Percentiles rank a stretch among this genome's conserved stretches.
Conservation (phyloP, 805 yeast species). For the Brettanomyces sp. region DNA sequence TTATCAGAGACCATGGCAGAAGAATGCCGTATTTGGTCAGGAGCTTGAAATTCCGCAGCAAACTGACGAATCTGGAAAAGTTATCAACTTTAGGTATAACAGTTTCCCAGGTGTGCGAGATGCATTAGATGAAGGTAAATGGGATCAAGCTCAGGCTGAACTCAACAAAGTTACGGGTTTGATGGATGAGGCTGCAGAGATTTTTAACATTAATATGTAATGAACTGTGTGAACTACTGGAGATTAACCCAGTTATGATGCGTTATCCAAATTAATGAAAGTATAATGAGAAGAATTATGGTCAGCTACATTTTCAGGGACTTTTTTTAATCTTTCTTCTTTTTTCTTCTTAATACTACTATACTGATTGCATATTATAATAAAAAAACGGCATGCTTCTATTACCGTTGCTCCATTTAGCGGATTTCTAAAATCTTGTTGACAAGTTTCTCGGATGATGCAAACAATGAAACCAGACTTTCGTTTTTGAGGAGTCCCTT, state of each 20-base stretch:
- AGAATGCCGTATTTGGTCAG: constrained; percentile 63
- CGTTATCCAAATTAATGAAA: not conserved
- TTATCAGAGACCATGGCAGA: constrained; percentile 51
- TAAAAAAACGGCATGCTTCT: not conserved
- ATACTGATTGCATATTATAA: not conserved
- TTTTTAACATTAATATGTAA: not conserved
- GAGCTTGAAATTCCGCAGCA: constrained; percentile 45
- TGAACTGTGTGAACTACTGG: too few species aligned
- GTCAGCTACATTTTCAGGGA: too few species aligned
- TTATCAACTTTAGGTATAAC: constrained; percentile 39
- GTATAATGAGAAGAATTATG: not conserved
- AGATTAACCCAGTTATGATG: too few species aligned
- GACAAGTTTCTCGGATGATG: not conserved
- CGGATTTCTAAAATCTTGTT: not conserved
- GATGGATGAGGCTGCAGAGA: constrained; percentile 14
- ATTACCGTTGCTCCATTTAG: not conserved
- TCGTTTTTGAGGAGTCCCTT: constrained; percentile 11
- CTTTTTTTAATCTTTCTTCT: not conserved
- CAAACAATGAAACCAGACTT: constrained; percentile 4
- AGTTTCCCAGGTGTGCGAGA: constrained; percentile 76
- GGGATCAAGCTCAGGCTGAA: constrained; percentile 45
- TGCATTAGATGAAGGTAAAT: constrained; percentile 40
- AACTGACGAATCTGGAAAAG: constrained; percentile 13
- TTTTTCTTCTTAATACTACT: not conserved
- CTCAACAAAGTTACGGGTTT: constrained; percentile 33